Evolutionary conservation across 768 basidiomycete species (phyloP).

Genomic region (Russula griseocarnosa): DNA sequence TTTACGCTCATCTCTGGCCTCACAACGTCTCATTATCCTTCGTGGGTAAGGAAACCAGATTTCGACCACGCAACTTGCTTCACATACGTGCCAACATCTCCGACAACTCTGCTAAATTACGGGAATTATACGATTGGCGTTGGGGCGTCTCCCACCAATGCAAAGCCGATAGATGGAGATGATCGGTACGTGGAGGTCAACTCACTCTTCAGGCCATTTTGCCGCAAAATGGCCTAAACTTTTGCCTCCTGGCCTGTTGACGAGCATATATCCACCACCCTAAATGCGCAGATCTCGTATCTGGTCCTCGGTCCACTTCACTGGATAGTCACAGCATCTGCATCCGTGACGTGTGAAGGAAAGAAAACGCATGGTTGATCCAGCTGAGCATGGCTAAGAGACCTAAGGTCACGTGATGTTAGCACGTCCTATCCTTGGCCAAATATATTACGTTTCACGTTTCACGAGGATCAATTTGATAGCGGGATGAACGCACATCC

Average conservation of each 20-base stretch:
- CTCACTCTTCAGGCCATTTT: constrained; percentile 83
- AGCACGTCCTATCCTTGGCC: constrained; percentile 89
- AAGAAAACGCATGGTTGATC: constrained; percentile 86
- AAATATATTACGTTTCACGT: no score
- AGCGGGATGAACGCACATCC: constrained; percentile 55
- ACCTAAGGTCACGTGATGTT: constrained; percentile 93
- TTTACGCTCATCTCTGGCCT: constrained; percentile 89
- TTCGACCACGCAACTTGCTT: constrained; percentile 65
- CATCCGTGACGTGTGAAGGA: constrained; percentile 80
- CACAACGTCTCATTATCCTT: constrained; percentile 76
- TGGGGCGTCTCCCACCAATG: constrained; percentile 67
- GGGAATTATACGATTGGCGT: constrained; percentile 87
- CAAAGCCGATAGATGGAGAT: constrained; percentile 54
- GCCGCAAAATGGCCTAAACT: no score
- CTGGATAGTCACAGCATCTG: constrained; percentile 86
- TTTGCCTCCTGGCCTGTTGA: constrained; percentile 87
- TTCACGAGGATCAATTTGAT: constrained; percentile 71
- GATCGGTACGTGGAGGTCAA: constrained; percentile 77
- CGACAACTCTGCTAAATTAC: constrained; percentile 59
- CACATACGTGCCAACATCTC: constrained; percentile 57
- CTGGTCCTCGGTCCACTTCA: constrained; percentile 88
- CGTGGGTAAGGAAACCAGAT: constrained; percentile 59
- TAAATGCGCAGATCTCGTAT: constrained; percentile 85
- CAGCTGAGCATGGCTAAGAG: constrained; percentile 91
- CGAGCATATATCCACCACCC: constrained; percentile 91